Evolutionary conservation across 345 rosid species (phyloP).

Genomic region (Psidium friedrichsthalianum): DNA sequence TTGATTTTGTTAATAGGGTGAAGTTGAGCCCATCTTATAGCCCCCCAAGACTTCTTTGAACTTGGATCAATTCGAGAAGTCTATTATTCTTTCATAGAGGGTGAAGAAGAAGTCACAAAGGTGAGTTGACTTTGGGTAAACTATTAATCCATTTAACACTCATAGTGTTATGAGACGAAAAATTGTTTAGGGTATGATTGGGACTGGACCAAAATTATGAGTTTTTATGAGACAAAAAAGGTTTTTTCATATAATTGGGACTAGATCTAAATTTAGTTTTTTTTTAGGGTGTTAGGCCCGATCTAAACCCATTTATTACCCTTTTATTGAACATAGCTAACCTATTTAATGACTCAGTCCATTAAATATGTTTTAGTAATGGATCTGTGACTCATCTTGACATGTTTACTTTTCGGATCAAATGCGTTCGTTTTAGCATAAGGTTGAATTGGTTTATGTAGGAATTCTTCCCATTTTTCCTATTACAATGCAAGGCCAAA

Average conservation of each 20-base stretch:
- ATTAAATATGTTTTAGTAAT: not conserved
- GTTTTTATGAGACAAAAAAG: too few relatives aligned
- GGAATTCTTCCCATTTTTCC: not conserved
- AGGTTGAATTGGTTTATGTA: not conserved
- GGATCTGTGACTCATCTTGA: not conserved
- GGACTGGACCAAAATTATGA: too few relatives aligned
- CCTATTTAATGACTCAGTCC: not conserved
- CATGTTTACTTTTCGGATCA: not conserved
- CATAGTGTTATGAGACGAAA: too few relatives aligned
- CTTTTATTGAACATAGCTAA: not conserved
- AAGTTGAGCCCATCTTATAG: rapidly evolving
- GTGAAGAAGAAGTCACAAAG: not conserved
- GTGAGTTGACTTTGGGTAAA: too few relatives aligned
- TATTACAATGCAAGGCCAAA: not conserved
- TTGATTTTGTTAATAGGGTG: not conserved
- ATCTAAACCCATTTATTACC: not conserved
- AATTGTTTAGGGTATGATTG: too few relatives aligned
- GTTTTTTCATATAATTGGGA: too few relatives aligned
- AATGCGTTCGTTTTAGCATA: not conserved
- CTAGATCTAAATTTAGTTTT: too few relatives aligned
- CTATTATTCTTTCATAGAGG: not conserved
- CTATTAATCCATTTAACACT: not conserved
- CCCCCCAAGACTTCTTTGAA: not conserved
- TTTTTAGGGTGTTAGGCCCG: too few relatives aligned
- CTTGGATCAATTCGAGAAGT: not conserved